Base-by-base conservation (phyloP, 306 rosid genomes). In the Leucaena leucocephala region DNA sequence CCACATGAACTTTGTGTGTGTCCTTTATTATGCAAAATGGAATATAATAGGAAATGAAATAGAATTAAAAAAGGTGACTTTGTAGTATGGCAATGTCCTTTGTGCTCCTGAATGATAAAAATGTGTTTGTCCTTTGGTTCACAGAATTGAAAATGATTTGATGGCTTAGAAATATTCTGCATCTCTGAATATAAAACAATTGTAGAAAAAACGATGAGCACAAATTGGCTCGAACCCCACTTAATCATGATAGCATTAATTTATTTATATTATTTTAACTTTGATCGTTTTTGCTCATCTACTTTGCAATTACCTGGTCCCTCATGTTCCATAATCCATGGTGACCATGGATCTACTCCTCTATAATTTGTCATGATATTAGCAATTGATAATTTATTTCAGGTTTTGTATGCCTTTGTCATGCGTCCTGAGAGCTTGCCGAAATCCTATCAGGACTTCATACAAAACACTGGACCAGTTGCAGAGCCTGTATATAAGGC, bases 381-480 rank as follows among this genome's bases (percentile, higher is more conserved):
- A 78, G 68, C 54, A 9, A 72, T 74, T 48, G 45, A 79, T 34
- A 70, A 45, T 21, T 40, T 68, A 70, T 84, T 82, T 84, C 90
- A 95, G 98, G 95, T 95, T 82, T 91, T 95, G 97, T 95, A 95
- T 78, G 80, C 92, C 73, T 95, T 95, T 89, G 98, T 95, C 75
- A 95, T 95, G 98, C 97, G 95, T 73, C 98, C 97, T 48, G 98
- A 92, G 89, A 92, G 95, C 87, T 87, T 95, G 88, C 98, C 97
- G 14, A 92, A 95, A 83, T 66, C 97, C 73, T 95, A 95, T 85
- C 94, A 88, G 74, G 97, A 95, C 39, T 94, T 94, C 71, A 92
- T 95, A 75, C 98, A 92, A 76, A 95, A 92, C 85, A 92, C 97
- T 4, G 98, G 98, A 64, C 98, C 98, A 58, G 97, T 95, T 79